Base-by-base conservation (phyloP, 345 rosid species). In the Aurinia saxatilis region DNA sequence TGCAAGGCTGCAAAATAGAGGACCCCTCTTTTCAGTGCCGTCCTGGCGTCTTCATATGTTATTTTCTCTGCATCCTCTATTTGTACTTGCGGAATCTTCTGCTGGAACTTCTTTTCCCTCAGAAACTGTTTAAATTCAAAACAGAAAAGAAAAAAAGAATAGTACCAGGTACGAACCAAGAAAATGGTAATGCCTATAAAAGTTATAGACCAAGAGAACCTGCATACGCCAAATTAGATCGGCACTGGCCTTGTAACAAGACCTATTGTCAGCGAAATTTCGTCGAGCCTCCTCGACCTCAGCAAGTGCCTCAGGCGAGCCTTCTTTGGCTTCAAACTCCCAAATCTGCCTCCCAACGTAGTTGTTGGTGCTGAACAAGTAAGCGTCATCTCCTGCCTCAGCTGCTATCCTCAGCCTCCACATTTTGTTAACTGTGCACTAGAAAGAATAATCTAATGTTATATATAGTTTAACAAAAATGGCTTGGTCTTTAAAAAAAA, bases 221-320 rank as follows among this genome's bases (percentile, higher is more conserved):
- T 66, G 71, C 56, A 56, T 66, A 19, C 71, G 71, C 64, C 71
- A 66, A 8, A 66, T 15, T 1, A 45, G 55, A 50, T 50, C 55
- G n/a, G n/a, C 55, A 8, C 55, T 13, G 10, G 55, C 5, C 7
- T 27, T 27, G 7, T 4, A 27, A 5, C 7, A 7, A 4, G 31
- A 27, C 6, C 31, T 5, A 10, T 50, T 50, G 19, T 5, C 7
- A 2, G 54, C 14, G 34, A 50, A 77, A 39, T 27, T 23, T 2
- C 38, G 71, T 14, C 81, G 81, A 77, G 60, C 79, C 11, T 59
- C 52, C 9, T 67, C 66, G 4, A 75, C 75, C 47, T 67, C 54
- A 1, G 62, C 69, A 33, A 65, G 56, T 38, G 71, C 79, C 7
- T 78, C 63, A 1, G 72, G 56, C 6, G 72, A 47, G 6, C 72